Evolutionary conservation across 306 rosid genomes (phyloP).

Genomic region (Vigna nakashimae): DNA sequence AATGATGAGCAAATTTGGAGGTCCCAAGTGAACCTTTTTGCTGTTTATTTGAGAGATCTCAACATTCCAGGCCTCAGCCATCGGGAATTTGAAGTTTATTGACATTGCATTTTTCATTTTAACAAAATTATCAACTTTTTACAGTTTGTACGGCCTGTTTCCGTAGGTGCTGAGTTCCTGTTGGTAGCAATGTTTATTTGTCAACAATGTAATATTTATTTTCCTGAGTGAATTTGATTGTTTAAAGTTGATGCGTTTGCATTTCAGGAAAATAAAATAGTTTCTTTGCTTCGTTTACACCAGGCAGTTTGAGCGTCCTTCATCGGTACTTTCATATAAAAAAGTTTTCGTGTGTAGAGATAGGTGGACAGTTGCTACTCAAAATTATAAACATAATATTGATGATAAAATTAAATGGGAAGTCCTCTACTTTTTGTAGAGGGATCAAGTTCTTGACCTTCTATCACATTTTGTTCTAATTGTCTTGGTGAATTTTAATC

Average conservation of each 20-base stretch:
- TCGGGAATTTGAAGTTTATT: conserved; percentile 23
- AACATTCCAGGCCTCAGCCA: conserved; percentile 6
- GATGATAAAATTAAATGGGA: background rate
- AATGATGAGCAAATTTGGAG: conserved; percentile 92
- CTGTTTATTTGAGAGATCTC: conserved; percentile 28
- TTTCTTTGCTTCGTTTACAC: background rate
- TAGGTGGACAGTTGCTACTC: conserved; percentile 5
- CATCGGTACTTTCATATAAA: too few species aligned
- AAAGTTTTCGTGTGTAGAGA: background rate
- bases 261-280: background rate
- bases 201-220: conserved; percentile 25
- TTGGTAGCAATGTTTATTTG: conserved; percentile 8
- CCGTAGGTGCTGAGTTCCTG: conserved; percentile 19
- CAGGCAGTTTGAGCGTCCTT: background rate
- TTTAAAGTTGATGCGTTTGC: conserved; percentile 9
- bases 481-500: background rate
- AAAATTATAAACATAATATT: background rate
- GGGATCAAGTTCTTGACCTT: background rate
- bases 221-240: conserved; percentile 28
- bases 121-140: background rate
- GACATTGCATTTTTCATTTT: conserved; percentile 24
- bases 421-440: background rate
- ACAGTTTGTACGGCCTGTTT: conserved; percentile 19
- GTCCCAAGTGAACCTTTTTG: conserved; percentile 51
- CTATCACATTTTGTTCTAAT: background rate